Conservation (phyloP, 2,329 filamentous ascomycete genomes). For the Curvularia verruculosa region DNA sequence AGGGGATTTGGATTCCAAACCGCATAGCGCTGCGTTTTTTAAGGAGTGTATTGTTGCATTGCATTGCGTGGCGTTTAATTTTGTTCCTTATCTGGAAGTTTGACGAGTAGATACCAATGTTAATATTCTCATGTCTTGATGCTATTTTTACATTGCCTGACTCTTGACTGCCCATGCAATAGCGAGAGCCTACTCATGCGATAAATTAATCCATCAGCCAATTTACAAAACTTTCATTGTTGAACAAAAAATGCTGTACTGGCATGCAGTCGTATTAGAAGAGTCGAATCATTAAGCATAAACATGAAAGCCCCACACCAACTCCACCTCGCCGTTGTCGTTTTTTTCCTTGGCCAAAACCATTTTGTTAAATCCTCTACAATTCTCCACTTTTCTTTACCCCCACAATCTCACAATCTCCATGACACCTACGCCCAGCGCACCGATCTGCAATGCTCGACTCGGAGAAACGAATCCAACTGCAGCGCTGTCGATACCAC, state of each 20-base stretch:
- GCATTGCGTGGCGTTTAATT: constrained; percentile 30
- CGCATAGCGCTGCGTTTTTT: constrained; percentile 25
- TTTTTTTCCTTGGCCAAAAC: not conserved
- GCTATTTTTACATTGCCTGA: not conserved
- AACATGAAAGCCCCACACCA: not conserved
- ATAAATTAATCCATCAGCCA: no score
- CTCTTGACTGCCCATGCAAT: not conserved
- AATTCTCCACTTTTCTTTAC: constrained; percentile 8
- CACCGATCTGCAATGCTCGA: constrained; percentile 32
- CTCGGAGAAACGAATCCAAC: constrained; percentile 25
- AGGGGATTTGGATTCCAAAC: constrained; percentile 11
- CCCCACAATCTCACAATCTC: constrained; percentile 32
- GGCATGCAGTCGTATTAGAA: not conserved
- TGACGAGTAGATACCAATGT: constrained; percentile 20
- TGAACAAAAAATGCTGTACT: not conserved
- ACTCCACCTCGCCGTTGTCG: not conserved
- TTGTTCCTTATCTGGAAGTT: constrained; percentile 7
- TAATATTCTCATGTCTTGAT: constrained; percentile 17
- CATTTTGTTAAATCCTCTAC: not conserved
- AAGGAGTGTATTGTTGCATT: constrained; percentile 18
- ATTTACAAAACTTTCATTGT: not conserved
- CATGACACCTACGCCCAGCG: constrained; percentile 35
- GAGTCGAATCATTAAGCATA: not conserved
- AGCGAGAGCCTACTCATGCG: not conserved
- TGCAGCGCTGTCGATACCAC: constrained; percentile 16